Evolutionary conservation across 2,329 filamentous ascomycete genomes (phyloP).

Genomic region (Xenosphaeropsis pyriputrescens): DNA sequence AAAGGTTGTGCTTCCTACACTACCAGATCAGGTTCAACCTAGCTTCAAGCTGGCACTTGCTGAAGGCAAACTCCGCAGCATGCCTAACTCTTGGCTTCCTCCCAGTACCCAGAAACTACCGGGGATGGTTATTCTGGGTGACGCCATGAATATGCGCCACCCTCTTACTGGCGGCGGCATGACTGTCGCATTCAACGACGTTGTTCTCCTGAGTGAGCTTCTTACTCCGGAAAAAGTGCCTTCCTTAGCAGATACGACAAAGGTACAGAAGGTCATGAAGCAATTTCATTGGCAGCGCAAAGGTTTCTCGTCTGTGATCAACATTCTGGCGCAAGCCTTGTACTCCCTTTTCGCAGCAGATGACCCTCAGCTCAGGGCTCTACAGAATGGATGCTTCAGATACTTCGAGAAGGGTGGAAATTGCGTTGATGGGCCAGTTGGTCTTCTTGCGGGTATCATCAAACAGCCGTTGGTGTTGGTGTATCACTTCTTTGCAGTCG

Average conservation of each 20-base stretch:
- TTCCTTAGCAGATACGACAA: constrained; percentile 45
- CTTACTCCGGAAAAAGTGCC: constrained; percentile 54
- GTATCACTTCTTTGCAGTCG: constrained; percentile 90
- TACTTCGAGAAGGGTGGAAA: constrained; percentile 72
- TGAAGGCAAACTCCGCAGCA: constrained; percentile 59
- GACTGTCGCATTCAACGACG: constrained; percentile 95
- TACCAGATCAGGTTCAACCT: constrained; percentile 59
- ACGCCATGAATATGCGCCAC: constrained; percentile 99
- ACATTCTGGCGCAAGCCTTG: constrained; percentile 90
- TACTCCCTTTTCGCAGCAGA: constrained; percentile 86
- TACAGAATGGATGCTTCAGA: constrained; percentile 81
- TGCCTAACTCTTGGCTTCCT: constrained; percentile 94
- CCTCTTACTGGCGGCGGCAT: constrained; percentile 93
- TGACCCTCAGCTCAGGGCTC: constrained; percentile 58
- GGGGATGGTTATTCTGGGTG: constrained; percentile 72
- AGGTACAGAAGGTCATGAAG: constrained; percentile 51
- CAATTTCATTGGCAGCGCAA: constrained; percentile 83
- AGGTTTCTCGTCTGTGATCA: constrained; percentile 72
- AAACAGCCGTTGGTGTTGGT: constrained; percentile 64
- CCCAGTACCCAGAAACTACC: constrained; percentile 54
- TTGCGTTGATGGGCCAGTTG: constrained; percentile 64
- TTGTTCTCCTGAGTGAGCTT: constrained; percentile 59
- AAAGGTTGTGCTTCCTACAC: constrained; percentile 62
- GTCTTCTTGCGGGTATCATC: constrained; percentile 70
- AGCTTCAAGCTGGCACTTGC: constrained; percentile 65